These are phyloP conservation scores for Cicer chorassanicum DNA, from an alignment of 306 rosid genomes.

Conservation along the genomic window DNA sequence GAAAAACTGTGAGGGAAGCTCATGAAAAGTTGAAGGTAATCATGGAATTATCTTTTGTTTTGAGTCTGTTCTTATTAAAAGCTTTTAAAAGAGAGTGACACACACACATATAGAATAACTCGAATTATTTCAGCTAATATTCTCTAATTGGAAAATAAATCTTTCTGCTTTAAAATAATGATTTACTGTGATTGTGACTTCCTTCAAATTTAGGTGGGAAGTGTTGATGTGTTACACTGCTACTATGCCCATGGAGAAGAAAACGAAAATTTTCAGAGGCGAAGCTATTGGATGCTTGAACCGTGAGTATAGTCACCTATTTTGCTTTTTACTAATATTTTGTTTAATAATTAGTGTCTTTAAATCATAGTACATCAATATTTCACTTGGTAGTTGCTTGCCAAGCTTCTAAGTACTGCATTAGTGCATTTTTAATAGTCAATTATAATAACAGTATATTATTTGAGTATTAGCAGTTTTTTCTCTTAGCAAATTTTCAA, in stretches of 20 bases:
- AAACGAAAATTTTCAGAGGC: conserved; percentile 85
- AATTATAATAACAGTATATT: background rate
- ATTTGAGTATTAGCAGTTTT: conserved; percentile 8
- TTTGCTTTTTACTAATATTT: conserved; percentile 21
- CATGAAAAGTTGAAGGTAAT: conserved; percentile 90
- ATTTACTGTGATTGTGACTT: conserved; percentile 45
- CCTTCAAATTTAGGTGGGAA: conserved; percentile 73
- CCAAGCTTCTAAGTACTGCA: conserved; percentile 32
- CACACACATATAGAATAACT: conserved; percentile 8
- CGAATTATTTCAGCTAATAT: conserved; percentile 9
- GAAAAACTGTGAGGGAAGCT: conserved; percentile 93
- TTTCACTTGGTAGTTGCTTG: conserved; percentile 11
- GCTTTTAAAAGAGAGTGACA: conserved; percentile 2
- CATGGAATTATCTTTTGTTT: conserved; percentile 35
- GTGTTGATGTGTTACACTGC: conserved; percentile 84
- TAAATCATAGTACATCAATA: conserved; percentile 24
- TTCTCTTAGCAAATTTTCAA: conserved; percentile 12
- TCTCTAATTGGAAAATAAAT: conserved; percentile 24
- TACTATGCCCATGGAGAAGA: conserved; percentile 96
- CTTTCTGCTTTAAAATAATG: conserved; percentile 25
- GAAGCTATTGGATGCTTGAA: conserved; percentile 96
- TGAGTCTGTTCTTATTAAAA: conserved; percentile 23
- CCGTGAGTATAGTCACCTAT: conserved; percentile 61
- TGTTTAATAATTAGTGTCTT: conserved; percentile 25
- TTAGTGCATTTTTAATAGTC: conserved; percentile 23